phyloP scores from a whole-genome alignment of 106 monocot species.

The Allium sativum region DNA sequence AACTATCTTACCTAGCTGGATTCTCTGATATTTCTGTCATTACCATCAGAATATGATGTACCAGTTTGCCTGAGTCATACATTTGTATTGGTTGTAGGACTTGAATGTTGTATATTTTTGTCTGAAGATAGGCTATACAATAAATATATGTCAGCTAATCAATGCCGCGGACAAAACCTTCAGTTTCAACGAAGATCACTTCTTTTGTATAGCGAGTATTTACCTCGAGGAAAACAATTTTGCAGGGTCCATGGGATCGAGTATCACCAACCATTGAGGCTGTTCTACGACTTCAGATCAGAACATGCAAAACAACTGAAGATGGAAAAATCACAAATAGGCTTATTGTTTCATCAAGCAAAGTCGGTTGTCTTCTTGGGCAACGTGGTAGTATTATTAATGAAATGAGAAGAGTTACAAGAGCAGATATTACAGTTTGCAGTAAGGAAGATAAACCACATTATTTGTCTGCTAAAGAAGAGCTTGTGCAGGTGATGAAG shows the following conservation, averaged over 20 bases:
- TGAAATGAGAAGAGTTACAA: conserved; percentile 68
- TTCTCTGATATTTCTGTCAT: too few species aligned
- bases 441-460: conserved; percentile 54
- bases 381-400: conserved; percentile 61
- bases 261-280: conserved; percentile 60
- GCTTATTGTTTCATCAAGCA: conserved; percentile 60
- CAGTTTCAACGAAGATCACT: neutral
- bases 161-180: too few species aligned
- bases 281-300: conserved; percentile 47
- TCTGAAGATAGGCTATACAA: too few species aligned
- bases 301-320: conserved; percentile 28
- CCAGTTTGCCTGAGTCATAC: too few species aligned
- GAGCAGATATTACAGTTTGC: conserved; percentile 56
- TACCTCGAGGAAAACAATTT: too few species aligned
- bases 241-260: conserved; percentile 39
- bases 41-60: too few species aligned
- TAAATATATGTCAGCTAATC: too few species aligned
- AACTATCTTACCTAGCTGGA: too few species aligned
- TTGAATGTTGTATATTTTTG: too few species aligned
- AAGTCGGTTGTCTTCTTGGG: conserved; percentile 71
- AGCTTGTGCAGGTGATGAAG: conserved; percentile 61
- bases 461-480: conserved; percentile 54
- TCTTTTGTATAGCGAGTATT: neutral
- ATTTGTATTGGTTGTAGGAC: too few species aligned
- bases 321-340: conserved; percentile 43